Conservation (phyloP, 768 basidiomycete genomes). For the Asterophora lycoperdoides region DNA sequence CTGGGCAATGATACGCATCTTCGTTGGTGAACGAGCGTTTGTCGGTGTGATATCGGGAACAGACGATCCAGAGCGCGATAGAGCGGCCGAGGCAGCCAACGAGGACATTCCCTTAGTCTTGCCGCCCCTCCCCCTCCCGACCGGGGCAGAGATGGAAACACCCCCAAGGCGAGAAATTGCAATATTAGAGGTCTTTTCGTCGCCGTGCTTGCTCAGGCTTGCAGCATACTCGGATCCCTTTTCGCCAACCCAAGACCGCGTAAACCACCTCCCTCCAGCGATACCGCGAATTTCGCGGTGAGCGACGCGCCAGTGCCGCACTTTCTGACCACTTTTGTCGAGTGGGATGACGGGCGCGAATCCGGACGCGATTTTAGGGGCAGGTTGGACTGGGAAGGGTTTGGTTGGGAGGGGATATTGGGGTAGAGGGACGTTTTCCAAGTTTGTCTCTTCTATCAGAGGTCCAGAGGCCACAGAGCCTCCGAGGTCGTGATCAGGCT, state of each 20-base stretch:
- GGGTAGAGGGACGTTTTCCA: constrained; percentile 62
- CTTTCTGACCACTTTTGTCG: constrained; percentile 58
- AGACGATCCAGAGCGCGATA: constrained; percentile 55
- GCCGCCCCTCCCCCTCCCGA: constrained; percentile 39
- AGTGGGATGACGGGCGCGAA: constrained; percentile 65
- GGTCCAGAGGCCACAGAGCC: constrained; percentile 28
- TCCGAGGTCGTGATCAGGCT: constrained; percentile 18
- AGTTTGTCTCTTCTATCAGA: constrained; percentile 41
- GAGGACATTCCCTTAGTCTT: constrained; percentile 39
- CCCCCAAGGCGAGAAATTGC: constrained; percentile 35
- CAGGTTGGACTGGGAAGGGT: constrained; percentile 77
- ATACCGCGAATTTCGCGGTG: constrained; percentile 78
- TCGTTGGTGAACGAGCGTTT: constrained; percentile 49
- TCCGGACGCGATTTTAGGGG: constrained; percentile 70
- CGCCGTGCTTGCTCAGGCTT: constrained; percentile 22
- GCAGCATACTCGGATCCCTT: constrained; percentile 67
- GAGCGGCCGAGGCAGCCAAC: constrained; percentile 43
- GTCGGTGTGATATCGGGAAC: constrained; percentile 39
- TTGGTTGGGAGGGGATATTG: constrained; percentile 78
- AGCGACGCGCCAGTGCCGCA: constrained; percentile 70
- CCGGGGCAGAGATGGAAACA: constrained; percentile 44
- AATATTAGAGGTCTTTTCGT: constrained; percentile 28
- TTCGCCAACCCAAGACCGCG: constrained; percentile 78
- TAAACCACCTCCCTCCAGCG: constrained; percentile 80
- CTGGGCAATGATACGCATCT: constrained; percentile 61